Evolutionary conservation across 768 basidiomycete genomes (phyloP).

Genomic region (Royoungia palumana): DNA sequence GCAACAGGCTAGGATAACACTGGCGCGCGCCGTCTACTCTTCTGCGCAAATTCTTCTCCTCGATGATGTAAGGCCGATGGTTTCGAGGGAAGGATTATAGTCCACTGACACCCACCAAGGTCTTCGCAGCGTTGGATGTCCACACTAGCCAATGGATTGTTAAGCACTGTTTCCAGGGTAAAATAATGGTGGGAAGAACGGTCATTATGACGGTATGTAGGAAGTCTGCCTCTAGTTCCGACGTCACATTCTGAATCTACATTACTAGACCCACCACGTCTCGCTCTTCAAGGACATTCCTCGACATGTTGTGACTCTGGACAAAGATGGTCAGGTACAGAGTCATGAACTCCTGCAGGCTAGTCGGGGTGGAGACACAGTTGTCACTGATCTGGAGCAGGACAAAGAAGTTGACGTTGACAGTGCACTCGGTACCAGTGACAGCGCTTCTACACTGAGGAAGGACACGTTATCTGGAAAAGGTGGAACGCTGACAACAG

Average conservation of each 20-base stretch:
- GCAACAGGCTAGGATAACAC: constrained; percentile 43
- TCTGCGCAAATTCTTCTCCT: constrained; percentile 59
- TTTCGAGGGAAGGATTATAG: not conserved
- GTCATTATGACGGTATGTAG: constrained; percentile 9
- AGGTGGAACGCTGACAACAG: constrained; percentile 6
- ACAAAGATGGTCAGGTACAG: constrained; percentile 47
- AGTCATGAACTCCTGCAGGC: constrained; percentile 44
- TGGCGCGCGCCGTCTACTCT: constrained; percentile 58
- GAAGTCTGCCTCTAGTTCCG: not conserved
- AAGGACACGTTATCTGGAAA: constrained; percentile 11
- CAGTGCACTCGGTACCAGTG: not conserved
- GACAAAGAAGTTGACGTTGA: not conserved
- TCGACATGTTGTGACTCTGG: constrained; percentile 49
- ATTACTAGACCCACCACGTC: constrained; percentile 31
- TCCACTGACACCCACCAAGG: constrained; percentile 1
- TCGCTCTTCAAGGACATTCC: constrained; percentile 23
- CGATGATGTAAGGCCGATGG: constrained; percentile 51
- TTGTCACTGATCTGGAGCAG: not conserved
- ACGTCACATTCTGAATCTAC: not conserved
- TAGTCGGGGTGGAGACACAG: not conserved
- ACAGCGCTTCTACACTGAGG: constrained; percentile 24
- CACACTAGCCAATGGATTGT: constrained; percentile 50
- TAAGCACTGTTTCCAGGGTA: constrained; percentile 37
- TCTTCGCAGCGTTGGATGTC: constrained; percentile 58
- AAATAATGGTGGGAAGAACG: constrained; percentile 5